phyloP scores from a whole-genome alignment of 2,329 filamentous ascomycete genomes.

The Fusarium sp. region DNA sequence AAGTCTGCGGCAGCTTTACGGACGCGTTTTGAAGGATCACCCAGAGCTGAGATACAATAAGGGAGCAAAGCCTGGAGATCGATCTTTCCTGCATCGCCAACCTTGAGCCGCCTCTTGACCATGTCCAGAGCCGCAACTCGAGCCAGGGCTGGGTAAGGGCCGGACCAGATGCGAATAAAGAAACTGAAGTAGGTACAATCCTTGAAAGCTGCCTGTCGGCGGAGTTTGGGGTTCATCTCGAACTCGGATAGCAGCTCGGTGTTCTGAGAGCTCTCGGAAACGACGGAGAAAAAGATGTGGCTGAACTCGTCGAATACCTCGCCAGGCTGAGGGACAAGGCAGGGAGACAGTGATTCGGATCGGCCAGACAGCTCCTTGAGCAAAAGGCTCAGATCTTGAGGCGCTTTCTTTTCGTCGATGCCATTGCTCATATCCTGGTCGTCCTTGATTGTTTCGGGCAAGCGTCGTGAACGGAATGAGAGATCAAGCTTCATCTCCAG shows the following conservation, averaged over 20 bases:
- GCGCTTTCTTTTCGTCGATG: slow-evolving; percentile 40
- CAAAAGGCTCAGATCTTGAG: slow-evolving; percentile 54
- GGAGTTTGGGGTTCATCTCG: slow-evolving; percentile 65
- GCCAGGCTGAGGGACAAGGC: slow-evolving; percentile 62
- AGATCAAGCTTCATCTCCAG: slow-evolving; percentile 80
- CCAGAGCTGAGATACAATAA: slow-evolving; percentile 79
- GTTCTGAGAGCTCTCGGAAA: slow-evolving; percentile 56
- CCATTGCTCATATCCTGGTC: slow-evolving; percentile 55
- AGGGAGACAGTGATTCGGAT: slow-evolving; percentile 58
- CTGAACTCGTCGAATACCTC: slow-evolving; percentile 69
- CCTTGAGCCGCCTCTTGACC: slow-evolving; percentile 67
- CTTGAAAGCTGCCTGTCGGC: slow-evolving; percentile 64
- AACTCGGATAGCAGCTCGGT: slow-evolving; percentile 60
- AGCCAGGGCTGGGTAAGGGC: slow-evolving; percentile 74
- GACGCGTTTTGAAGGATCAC: slow-evolving; percentile 80
- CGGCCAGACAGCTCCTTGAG: slow-evolving; percentile 53
- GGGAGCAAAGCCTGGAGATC: slow-evolving; percentile 87
- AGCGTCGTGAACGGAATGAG: slow-evolving; percentile 68
- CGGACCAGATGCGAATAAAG: slow-evolving; percentile 79
- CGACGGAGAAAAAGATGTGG: slow-evolving; percentile 67
- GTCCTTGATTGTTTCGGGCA: slow-evolving; percentile 61
- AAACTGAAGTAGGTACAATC: slow-evolving; percentile 79
- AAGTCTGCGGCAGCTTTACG: slow-evolving; percentile 79
- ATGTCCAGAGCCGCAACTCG: slow-evolving; percentile 76
- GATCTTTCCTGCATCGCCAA: slow-evolving; percentile 58